These are phyloP conservation scores for Pythium dissimile DNA, from an alignment of 352 stramenopile genomes.

Conservation along the genomic window DNA sequence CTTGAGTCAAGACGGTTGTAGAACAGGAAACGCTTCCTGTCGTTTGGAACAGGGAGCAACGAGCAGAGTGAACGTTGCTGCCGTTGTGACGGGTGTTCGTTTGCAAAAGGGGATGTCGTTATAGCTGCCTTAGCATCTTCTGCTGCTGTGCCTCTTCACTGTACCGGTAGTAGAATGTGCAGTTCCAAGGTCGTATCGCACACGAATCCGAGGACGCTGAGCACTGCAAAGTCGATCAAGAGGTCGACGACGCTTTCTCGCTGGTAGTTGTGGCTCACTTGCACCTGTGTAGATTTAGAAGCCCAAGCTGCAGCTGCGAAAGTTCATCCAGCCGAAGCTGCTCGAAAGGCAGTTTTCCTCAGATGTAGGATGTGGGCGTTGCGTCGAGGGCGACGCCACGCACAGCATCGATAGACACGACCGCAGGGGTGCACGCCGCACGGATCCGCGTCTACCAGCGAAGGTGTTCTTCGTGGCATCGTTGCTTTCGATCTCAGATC, in stretches of 20 bases:
- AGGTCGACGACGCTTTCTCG: slow-evolving; percentile 85
- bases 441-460: background rate
- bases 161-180: slow-evolving; percentile 91
- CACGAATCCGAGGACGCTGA: slow-evolving; percentile 93
- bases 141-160: slow-evolving; percentile 75
- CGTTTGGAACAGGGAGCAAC: too few species aligned
- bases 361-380: slow-evolving; percentile 72
- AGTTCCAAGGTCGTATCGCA: slow-evolving; percentile 94
- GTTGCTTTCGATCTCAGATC: too few species aligned
- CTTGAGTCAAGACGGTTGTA: too few species aligned
- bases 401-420: slow-evolving; percentile 26
- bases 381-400: slow-evolving; percentile 53
- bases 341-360: slow-evolving; percentile 80
- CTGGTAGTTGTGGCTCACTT: slow-evolving; percentile 91
- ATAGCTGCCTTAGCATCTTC: too few species aligned
- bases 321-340: slow-evolving; percentile 89
- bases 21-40: too few species aligned
- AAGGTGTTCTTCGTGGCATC: too few species aligned
- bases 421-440: background rate
- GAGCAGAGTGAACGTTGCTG: too few species aligned
- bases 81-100: too few species aligned
- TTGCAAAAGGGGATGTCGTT: too few species aligned
- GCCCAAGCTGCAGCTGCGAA: slow-evolving; percentile 85
- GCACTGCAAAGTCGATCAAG: slow-evolving; percentile 89
- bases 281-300: slow-evolving; percentile 91